Evolutionary conservation across 805 yeast genomes (phyloP).

Genomic region (Candida maesae): DNA sequence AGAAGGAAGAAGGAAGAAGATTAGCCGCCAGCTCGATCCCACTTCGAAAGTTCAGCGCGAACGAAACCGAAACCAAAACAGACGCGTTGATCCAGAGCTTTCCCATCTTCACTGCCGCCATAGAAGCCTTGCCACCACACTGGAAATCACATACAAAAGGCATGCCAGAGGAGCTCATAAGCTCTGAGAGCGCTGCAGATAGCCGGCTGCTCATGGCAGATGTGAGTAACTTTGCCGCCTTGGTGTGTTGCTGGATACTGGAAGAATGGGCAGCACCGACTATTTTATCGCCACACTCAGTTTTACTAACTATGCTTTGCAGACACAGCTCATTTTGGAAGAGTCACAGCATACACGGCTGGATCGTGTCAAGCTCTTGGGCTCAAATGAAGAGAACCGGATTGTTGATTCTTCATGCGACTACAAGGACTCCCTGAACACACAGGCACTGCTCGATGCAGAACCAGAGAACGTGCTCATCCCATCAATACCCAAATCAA

Average conservation of each 20-base stretch:
- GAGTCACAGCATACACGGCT: constrained; percentile 11
- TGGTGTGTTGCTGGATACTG: too few species aligned
- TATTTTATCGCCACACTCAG: not conserved
- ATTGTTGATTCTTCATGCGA: constrained; percentile 27
- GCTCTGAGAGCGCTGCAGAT: constrained; percentile 1
- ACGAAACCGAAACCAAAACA: not conserved
- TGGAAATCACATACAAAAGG: not conserved
- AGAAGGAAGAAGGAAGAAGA: too few species aligned
- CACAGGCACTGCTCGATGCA: constrained; percentile 18
- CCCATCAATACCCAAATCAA: not conserved
- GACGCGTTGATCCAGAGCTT: too few species aligned
- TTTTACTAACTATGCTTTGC: constrained; percentile 14
- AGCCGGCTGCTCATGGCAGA: constrained; percentile 4
- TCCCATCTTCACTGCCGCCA: too few species aligned
- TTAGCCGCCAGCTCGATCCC: too few species aligned
- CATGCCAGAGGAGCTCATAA: constrained; percentile 5
- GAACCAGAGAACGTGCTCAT: constrained; percentile 10
- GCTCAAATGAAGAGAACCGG: constrained; percentile 21
- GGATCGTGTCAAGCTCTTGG: constrained; percentile 13
- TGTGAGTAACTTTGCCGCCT: constrained; percentile 5
- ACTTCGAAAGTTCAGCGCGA: not conserved
- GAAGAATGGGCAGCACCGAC: too few species aligned
- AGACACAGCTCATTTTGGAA: constrained; percentile 22
- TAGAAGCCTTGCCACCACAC: not conserved
- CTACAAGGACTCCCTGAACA: constrained; percentile 14